Conservation (phyloP, 208 protist genomes). For the Entamoeba moshkovskii region DNA sequence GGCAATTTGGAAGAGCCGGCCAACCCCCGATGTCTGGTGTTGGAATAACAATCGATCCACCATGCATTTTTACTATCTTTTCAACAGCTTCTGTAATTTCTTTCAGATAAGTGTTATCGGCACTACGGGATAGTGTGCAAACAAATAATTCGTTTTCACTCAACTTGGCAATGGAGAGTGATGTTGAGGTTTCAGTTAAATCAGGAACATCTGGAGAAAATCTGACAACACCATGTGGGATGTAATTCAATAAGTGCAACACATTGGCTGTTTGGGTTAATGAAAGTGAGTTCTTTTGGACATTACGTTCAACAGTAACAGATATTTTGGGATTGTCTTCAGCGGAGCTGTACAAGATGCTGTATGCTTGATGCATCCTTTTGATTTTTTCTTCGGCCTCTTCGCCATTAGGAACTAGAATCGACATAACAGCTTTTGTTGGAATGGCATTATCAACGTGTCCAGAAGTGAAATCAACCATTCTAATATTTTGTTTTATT, state of each 20-base stretch:
- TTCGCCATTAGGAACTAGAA: neutral
- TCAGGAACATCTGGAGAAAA: slow-evolving; percentile 12
- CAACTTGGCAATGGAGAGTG: slow-evolving; percentile 7
- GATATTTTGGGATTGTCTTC: neutral
- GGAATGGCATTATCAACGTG: slow-evolving; percentile 21
- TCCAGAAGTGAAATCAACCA: slow-evolving; percentile 14
- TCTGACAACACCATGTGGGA: slow-evolving; percentile 13
- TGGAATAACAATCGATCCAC: neutral
- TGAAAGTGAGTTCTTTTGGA: neutral
- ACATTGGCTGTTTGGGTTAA: neutral
- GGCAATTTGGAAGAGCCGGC: neutral
- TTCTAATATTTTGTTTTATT: neutral
- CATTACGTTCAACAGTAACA: neutral
- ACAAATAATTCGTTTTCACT: neutral
- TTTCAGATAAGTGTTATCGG: neutral
- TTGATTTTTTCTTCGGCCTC: neutral
- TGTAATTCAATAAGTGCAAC: neutral
- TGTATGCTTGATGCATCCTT: neutral
- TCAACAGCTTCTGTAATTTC: neutral
- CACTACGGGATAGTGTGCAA: neutral
- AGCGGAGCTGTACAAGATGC: neutral
- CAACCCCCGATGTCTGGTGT: neutral
- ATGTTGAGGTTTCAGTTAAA: slow-evolving; percentile 24
- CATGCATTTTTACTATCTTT: neutral
- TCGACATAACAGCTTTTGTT: neutral